Evolutionary conservation across 139 green algal genomes (phyloP), one percentile per base, ranked within the genome.

Genomic region (Closterium sp.): DNA sequence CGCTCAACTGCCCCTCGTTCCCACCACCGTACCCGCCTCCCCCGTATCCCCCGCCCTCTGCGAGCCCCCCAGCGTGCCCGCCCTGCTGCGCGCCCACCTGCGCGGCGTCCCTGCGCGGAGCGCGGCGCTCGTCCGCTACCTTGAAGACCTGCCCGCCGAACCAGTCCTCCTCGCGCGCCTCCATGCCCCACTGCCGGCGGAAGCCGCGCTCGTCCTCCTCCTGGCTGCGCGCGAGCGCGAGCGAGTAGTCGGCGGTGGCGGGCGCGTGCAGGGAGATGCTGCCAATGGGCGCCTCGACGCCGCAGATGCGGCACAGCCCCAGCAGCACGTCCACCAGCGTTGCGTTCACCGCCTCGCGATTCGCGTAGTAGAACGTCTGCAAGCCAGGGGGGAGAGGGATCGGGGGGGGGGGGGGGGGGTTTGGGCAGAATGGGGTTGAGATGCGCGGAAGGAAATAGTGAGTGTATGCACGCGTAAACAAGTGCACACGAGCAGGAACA

Each of bases 361-460:
- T 29, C 24, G 89, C 89, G 42, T 92, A 92, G 32, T 92, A 87
- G 10, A 92, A 89, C 27, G 89, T 92, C 89, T 92, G 89, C n/a
- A n/a, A 2, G 32, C 88, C 31, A 2, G 19, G 79, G 79, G 45
- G 5, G 3, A 10, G 2, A 2, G 79, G n/a, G n/a, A n/a, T n/a
- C n/a, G n/a, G n/a, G n/a, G n/a, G n/a, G n/a, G n/a, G n/a, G n/a
- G n/a, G n/a, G n/a, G n/a, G n/a, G n/a, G n/a, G n/a, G n/a, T n/a
- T n/a, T n/a, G n/a, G n/a, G n/a, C n/a, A n/a, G n/a, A n/a, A n/a
- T n/a, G n/a, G n/a, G n/a, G n/a, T n/a, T n/a, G 85, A 17, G 17
- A 0, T 79, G 62, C 19, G 85, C 85, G 85, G 21, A 87, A 87
- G 85, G 22, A 1, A 27, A 28, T 31, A 79, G 19, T 24, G 4